Conservation (phyloP, 106 monocot genomes). For the Platanthera guangdongensis region DNA sequence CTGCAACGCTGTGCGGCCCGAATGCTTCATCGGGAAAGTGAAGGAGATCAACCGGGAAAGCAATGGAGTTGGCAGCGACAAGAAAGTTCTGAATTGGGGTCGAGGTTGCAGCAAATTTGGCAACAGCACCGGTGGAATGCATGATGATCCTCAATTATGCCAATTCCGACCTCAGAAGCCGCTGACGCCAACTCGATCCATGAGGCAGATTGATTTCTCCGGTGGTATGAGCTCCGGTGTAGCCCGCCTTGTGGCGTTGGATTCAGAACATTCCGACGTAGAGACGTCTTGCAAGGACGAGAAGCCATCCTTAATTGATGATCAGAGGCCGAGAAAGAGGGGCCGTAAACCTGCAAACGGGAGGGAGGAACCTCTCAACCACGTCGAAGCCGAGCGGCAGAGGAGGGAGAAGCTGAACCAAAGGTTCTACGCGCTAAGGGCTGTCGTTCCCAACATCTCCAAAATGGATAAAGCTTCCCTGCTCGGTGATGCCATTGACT, state of each 20-base stretch:
- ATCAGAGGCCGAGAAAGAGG: slow-evolving; percentile 47
- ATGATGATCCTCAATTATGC: neutral
- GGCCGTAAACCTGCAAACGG: slow-evolving; percentile 74
- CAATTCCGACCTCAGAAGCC: slow-evolving; percentile 17
- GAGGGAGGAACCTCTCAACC: slow-evolving; percentile 58
- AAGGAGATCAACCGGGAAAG: neutral
- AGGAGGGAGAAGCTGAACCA: slow-evolving; percentile 78
- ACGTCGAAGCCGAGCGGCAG: slow-evolving; percentile 74
- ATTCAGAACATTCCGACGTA: slow-evolving; percentile 17
- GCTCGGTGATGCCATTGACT: slow-evolving; percentile 62
- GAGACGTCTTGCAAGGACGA: slow-evolving; percentile 31
- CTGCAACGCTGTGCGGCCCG: neutral
- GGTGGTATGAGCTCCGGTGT: slow-evolving; percentile 17
- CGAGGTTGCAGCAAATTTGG: slow-evolving; percentile 8
- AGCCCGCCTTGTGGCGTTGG: slow-evolving; percentile 10
- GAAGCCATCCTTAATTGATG: slow-evolving; percentile 9
- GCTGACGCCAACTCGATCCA: slow-evolving; percentile 2
- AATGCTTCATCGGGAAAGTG: neutral
- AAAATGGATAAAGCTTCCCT: slow-evolving; percentile 79
- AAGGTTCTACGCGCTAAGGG: slow-evolving; percentile 60
- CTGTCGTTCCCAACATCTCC: slow-evolving; percentile 75
- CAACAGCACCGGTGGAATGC: slow-evolving; percentile 5
- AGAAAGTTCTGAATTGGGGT: slow-evolving; percentile 1
- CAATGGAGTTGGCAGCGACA: neutral
- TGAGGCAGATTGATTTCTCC: slow-evolving; percentile 10